Conservation (phyloP, 768 basidiomycete species). For the Calocybe indica region DNA sequence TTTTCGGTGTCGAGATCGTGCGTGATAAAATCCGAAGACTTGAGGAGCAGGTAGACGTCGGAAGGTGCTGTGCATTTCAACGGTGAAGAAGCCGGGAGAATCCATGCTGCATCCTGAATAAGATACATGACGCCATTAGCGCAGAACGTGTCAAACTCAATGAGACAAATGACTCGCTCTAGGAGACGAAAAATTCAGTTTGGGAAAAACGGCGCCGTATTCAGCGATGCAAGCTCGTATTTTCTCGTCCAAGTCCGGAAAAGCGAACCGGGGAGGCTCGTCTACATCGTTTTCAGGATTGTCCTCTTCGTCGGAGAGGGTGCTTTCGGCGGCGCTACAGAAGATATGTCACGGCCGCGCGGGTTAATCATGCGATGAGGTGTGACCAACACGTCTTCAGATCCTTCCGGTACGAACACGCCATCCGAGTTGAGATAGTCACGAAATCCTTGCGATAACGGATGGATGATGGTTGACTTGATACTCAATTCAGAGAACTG, state of each 20-base stretch:
- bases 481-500: constrained; percentile 56
- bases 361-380: neutral
- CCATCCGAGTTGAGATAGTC: constrained; percentile 79
- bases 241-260: constrained; percentile 74
- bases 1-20: constrained; percentile 61
- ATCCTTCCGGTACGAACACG: constrained; percentile 77
- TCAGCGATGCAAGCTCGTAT: constrained; percentile 61
- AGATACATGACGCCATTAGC: neutral
- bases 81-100: constrained; percentile 77
- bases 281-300: constrained; percentile 23
- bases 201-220: constrained; percentile 88
- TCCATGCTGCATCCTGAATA: constrained; percentile 86
- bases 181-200: constrained; percentile 95
- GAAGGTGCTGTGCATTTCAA: constrained; percentile 83
- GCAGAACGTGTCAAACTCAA: neutral
- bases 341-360: neutral
- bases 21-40: constrained; percentile 85
- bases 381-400: constrained; percentile 63
- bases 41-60: constrained; percentile 88
- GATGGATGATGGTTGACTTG: constrained; percentile 70
- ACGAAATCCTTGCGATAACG: constrained; percentile 56
- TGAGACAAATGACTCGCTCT: constrained; percentile 40
- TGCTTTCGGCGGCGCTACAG: constrained; percentile 44
- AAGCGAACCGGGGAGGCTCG: constrained; percentile 42
- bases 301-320: constrained; percentile 55